Conservation (phyloP, 305 asterid genomes). For the Fraxinus ornus region DNA sequence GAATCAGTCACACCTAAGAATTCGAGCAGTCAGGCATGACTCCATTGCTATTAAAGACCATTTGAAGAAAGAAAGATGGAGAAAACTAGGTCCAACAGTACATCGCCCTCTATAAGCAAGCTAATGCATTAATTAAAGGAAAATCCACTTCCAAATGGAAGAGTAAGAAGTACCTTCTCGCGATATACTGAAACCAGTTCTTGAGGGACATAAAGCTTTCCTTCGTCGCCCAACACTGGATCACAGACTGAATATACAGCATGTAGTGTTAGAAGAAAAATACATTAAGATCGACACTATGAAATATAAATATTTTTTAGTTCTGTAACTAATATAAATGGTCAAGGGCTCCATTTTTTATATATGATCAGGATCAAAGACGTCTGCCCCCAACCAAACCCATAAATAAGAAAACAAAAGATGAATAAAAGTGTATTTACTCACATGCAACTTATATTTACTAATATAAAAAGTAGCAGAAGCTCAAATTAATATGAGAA, state of each 20-base stretch:
- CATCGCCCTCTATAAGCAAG: background rate
- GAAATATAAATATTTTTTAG: conserved; percentile 1
- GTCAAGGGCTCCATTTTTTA: background rate
- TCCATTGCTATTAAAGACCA: background rate
- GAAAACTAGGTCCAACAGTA: background rate
- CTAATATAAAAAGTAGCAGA: conserved; percentile 5
- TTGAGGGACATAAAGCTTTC: conserved; percentile 86
- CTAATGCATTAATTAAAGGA: background rate
- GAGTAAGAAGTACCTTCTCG: conserved; percentile 62
- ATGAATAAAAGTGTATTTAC: conserved; percentile 5
- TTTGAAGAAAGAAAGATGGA: background rate
- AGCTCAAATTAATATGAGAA: conserved; percentile 14
- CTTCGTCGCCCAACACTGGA: conserved; percentile 97
- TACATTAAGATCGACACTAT: background rate
- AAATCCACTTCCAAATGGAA: conserved; percentile 13
- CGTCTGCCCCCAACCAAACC: background rate
- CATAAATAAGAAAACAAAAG: background rate
- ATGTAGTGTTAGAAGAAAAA: conserved; percentile 11
- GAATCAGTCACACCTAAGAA: background rate
- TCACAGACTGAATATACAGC: conserved; percentile 69
- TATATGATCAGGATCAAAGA: conserved; percentile 4
- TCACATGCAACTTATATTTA: background rate
- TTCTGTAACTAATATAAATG: conserved; percentile 8
- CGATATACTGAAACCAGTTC: conserved; percentile 83
- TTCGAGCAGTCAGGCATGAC: background rate